phyloP scores from a whole-genome alignment of 2,329 filamentous ascomycete genomes.

The Ascocoryne sarcoides region DNA sequence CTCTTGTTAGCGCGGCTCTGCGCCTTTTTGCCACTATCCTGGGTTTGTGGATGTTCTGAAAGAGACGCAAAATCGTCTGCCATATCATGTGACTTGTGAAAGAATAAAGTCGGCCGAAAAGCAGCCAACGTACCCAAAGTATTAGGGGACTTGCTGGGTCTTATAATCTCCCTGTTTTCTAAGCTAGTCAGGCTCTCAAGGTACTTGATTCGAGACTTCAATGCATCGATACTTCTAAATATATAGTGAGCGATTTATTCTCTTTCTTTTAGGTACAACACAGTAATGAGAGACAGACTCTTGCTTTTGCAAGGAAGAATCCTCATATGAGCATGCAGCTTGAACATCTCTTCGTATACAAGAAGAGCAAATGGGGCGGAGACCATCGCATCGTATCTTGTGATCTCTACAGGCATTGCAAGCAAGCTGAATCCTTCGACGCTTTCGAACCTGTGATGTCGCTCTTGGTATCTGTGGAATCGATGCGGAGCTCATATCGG shows the following conservation, averaged over 20 bases:
- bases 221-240: background rate
- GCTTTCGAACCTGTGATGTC: constrained; percentile 3
- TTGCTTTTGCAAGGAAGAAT: background rate
- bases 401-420: constrained; percentile 10
- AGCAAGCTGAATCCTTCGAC: constrained; percentile 12
- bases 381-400: constrained; percentile 13
- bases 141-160: background rate
- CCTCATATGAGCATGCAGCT: background rate
- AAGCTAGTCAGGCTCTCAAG: background rate
- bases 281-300: background rate
- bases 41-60: background rate
- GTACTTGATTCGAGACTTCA: background rate
- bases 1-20: background rate
- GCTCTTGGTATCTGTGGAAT: background rate
- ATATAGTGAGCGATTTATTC: background rate
- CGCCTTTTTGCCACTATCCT: background rate
- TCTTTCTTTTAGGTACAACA: background rate
- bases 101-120: background rate
- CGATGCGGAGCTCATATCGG: background rate
- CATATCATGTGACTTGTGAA: too few species aligned
- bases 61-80: background rate
- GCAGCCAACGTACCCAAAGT: background rate
- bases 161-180: background rate
- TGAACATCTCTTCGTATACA: constrained; percentile 5
- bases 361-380: constrained; percentile 6